These are phyloP conservation scores for Plantago elongata DNA, from an alignment of 257 asterid genomes.

Conservation along the genomic window DNA sequence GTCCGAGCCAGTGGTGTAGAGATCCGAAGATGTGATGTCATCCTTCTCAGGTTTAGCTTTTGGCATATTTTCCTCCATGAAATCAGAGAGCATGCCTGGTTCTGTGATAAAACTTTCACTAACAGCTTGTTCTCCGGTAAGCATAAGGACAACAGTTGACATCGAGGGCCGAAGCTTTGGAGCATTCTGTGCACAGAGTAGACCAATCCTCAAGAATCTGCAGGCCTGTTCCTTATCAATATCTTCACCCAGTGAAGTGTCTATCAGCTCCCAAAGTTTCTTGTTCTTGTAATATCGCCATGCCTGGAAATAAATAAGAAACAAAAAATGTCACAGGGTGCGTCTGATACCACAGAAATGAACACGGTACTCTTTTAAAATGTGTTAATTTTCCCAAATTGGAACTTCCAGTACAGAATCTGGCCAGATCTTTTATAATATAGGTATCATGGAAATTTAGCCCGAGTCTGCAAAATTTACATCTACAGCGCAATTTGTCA, in stretches of 20 bases:
- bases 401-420: no score
- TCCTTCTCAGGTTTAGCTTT: conserved; percentile 2
- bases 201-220: conserved; percentile 65
- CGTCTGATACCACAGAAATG: no score
- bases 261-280: conserved; percentile 59
- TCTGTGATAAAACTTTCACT: conserved; percentile 50
- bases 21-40: conserved; percentile 11
- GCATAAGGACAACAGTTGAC: conserved; percentile 79
- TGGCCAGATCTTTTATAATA: no score
- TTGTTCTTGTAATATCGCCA: conserved; percentile 67
- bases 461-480: no score
- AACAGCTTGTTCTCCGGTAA: conserved; percentile 42
- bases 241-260: conserved; percentile 55
- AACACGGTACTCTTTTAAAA: no score
- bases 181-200: conserved; percentile 84
- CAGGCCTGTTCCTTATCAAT: conserved; percentile 86
- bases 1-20: conserved; percentile 52
- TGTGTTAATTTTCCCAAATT: no score
- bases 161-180: conserved; percentile 83
- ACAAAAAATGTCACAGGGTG: no score
- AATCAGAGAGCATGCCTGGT: conserved; percentile 81
- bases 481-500: no score
- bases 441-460: no score
- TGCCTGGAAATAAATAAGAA: conserved; percentile 37
- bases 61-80: conserved; percentile 50